A percentile compares a stretch with the other conserved stretches of the same genome.
These are phyloP conservation scores for Xylaria grammica DNA, from an alignment of 495 filamentous ascomycete species.

Conservation along the genomic window DNA sequence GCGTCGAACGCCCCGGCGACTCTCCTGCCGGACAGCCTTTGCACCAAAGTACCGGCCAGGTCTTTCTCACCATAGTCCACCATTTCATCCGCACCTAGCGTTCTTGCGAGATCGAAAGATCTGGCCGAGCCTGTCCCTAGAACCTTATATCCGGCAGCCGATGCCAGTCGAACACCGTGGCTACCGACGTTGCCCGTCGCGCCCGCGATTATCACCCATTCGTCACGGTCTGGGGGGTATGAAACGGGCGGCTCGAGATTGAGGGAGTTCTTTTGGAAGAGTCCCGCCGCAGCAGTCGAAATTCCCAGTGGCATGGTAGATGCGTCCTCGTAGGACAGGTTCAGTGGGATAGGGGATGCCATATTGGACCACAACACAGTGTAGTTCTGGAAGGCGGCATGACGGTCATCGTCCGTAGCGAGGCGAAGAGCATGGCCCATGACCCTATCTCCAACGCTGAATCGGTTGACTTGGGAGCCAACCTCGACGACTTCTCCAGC, in stretches of 20 bases:
- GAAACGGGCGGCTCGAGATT: conserved; percentile 23
- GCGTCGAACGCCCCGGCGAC: conserved; percentile 23
- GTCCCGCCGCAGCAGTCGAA: conserved; percentile 49
- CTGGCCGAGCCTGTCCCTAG: conserved; percentile 51
- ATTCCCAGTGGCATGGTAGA: conserved; percentile 53
- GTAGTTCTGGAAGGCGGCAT: conserved; percentile 44
- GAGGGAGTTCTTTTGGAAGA: conserved; percentile 47
- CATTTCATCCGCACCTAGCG: conserved; percentile 56
- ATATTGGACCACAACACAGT: conserved; percentile 46
- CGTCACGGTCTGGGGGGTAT: conserved; percentile 36
- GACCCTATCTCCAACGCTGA: conserved; percentile 53
- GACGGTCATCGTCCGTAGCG: conserved; percentile 20
- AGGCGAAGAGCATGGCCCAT: conserved; percentile 32
- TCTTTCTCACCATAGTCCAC: conserved; percentile 59
- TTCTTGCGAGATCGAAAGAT: conserved; percentile 57
- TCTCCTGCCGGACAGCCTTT: conserved; percentile 33
- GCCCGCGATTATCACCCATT: conserved; percentile 54
- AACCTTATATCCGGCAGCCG: conserved; percentile 59
- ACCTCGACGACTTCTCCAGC: conserved; percentile 57
- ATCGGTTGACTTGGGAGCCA: conserved; percentile 46
- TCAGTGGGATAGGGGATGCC: conserved; percentile 43
- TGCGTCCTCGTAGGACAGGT: conserved; percentile 45
- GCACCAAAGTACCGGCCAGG: conserved; percentile 26
- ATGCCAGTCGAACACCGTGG: conserved; percentile 62
- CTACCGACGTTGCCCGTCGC: conserved; percentile 50